Evolutionary conservation across 768 basidiomycete genomes (phyloP).

Genomic region (Russula foetens): DNA sequence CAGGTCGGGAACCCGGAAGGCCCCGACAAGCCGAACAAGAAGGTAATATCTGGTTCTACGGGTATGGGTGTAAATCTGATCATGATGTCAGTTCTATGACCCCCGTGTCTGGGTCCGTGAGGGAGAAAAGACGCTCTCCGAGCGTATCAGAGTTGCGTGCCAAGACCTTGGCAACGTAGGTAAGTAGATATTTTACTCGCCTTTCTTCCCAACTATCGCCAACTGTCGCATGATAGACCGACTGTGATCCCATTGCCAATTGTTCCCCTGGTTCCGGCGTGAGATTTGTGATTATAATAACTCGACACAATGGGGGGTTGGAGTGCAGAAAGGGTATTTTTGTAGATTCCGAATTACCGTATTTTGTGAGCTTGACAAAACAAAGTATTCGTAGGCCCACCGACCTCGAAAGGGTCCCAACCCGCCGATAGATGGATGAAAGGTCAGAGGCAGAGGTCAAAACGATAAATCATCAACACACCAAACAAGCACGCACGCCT

Average conservation of each 20-base stretch:
- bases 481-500: too few species aligned
- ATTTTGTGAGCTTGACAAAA: background rate
- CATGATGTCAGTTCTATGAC: slow-evolving; percentile 64
- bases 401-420: too few species aligned
- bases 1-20: slow-evolving; percentile 99
- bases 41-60: slow-evolving; percentile 36
- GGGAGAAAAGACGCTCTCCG: slow-evolving; percentile 87
- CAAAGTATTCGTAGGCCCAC: background rate
- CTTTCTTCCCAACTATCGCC: background rate
- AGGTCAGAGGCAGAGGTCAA: too few species aligned
- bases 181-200: background rate
- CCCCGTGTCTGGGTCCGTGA: slow-evolving; percentile 98
- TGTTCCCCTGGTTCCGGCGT: background rate
- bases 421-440: too few species aligned
- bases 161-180: slow-evolving; percentile 64
- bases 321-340: background rate
- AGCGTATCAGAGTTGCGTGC: slow-evolving; percentile 92
- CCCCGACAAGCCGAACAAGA: slow-evolving; percentile 98
- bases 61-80: background rate
- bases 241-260: background rate
- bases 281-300: background rate
- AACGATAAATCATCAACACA: too few species aligned
- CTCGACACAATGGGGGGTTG: background rate
- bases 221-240: background rate
- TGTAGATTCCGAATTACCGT: slow-evolving; percentile 2